A percentile compares a stretch with the other conserved stretches of the same genome.
Conservation (phyloP, 371 early-diverging fungal species). For the Mucor racemosus region DNA sequence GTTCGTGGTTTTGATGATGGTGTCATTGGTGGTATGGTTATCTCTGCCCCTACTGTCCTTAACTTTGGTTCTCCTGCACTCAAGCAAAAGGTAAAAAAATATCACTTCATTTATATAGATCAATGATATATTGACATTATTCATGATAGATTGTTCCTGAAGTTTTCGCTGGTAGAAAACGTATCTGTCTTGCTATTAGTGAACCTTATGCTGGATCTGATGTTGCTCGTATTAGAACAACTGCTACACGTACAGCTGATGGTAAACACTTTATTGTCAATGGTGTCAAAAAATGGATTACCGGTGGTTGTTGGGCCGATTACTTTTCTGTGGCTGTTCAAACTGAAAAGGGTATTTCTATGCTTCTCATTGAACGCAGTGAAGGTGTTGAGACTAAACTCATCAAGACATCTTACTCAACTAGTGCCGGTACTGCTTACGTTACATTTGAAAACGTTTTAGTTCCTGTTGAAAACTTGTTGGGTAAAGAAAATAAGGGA, state of each 20-base stretch:
- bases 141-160: constrained; percentile 64
- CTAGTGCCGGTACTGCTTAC: constrained; percentile 63
- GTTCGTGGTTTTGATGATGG: constrained; percentile 55
- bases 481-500: constrained; percentile 75
- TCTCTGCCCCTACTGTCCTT: constrained; percentile 65
- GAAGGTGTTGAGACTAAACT: constrained; percentile 71
- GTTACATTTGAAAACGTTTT: constrained; percentile 60
- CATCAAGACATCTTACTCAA: constrained; percentile 69
- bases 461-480: constrained; percentile 74
- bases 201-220: constrained; percentile 76
- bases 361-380: constrained; percentile 65
- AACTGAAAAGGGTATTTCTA: constrained; percentile 78
- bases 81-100: constrained; percentile 41
- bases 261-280: constrained; percentile 61
- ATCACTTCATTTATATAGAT: too few species aligned
- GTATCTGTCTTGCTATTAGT: constrained; percentile 77
- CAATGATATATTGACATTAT: too few species aligned
- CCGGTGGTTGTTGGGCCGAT: constrained; percentile 75
- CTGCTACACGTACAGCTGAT: constrained; percentile 77
- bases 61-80: constrained; percentile 49
- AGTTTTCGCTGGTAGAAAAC: constrained; percentile 73
- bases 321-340: constrained; percentile 74
- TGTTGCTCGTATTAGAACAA: constrained; percentile 78
- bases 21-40: constrained; percentile 50
- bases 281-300: constrained; percentile 81